Evolutionary conservation across 352 stramenopile genomes (phyloP).

Genomic region (Phytophthora sp.): DNA sequence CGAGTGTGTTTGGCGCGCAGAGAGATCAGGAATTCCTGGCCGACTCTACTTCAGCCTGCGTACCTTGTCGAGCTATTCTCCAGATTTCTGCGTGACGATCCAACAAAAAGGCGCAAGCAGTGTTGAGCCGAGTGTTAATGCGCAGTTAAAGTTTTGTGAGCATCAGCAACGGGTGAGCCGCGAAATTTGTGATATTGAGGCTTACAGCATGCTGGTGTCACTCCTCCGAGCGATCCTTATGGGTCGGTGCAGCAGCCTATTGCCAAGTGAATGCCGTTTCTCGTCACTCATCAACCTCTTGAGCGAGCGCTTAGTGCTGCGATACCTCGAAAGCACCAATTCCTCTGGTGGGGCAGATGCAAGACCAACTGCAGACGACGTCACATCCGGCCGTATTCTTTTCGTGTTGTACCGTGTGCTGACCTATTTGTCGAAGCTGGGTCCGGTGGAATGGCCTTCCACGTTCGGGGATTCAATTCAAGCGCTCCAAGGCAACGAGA

Average conservation of each 20-base stretch:
- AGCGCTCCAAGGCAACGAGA: constrained; percentile 21
- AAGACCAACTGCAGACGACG: constrained; percentile 11
- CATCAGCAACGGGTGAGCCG: constrained; percentile 8
- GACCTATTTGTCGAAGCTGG: constrained; percentile 22
- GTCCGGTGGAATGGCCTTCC: constrained; percentile 15
- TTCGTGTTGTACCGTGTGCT: constrained; percentile 28
- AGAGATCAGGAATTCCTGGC: constrained; percentile 9
- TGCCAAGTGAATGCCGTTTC: constrained; percentile 20
- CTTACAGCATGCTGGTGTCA: constrained; percentile 33
- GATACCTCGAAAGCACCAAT: constrained; percentile 26
- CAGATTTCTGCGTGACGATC: constrained; percentile 35
- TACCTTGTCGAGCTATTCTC: constrained; percentile 10
- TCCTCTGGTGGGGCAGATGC: neutral
- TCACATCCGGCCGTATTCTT: constrained; percentile 30
- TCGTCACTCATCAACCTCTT: constrained; percentile 35
- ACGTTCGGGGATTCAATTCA: constrained; percentile 28
- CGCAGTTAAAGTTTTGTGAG: constrained; percentile 31
- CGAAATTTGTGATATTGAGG: constrained; percentile 29
- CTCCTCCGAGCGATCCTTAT: constrained; percentile 39
- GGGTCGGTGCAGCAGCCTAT: neutral
- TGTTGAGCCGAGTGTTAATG: neutral
- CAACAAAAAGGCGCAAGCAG: neutral
- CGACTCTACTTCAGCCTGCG: constrained; percentile 39
- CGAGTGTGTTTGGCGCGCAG: constrained; percentile 6
- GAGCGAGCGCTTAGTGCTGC: constrained; percentile 37